These are phyloP conservation scores for Ramaria sp. DNA, from an alignment of 768 basidiomycete species.

Conservation along the genomic window DNA sequence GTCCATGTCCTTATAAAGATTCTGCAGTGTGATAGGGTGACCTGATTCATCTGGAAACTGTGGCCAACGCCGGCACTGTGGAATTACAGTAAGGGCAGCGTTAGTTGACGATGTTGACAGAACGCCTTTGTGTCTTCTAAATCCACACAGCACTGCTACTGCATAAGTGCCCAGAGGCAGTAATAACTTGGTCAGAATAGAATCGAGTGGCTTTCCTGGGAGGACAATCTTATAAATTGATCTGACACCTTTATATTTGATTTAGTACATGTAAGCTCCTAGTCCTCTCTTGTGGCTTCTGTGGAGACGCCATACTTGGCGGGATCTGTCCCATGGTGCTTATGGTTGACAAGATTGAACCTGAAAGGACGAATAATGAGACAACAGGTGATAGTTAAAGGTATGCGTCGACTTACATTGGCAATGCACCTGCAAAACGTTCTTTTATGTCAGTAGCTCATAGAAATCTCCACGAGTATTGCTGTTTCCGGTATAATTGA, in stretches of 20 bases:
- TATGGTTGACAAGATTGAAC: slow-evolving; percentile 94
- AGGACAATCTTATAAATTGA: too few species aligned
- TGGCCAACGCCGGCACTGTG: too few species aligned
- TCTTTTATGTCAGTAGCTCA: neutral
- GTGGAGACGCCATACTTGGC: slow-evolving; percentile 54
- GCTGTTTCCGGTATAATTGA: neutral
- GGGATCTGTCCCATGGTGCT: slow-evolving; percentile 73
- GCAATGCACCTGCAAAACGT: slow-evolving; percentile 45
- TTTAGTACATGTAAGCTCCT: neutral
- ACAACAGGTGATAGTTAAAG: neutral
- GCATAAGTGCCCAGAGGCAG: too few species aligned
- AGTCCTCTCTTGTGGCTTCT: neutral
- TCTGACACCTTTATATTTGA: neutral
- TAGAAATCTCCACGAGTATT: neutral
- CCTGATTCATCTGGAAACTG: too few species aligned
- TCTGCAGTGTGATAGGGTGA: too few species aligned
- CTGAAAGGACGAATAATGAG: slow-evolving; percentile 28
- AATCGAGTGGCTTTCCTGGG: neutral
- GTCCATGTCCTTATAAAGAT: too few species aligned
- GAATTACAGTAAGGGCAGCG: too few species aligned
- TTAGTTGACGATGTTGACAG: too few species aligned
- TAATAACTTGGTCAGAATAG: too few species aligned
- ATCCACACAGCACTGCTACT: too few species aligned
- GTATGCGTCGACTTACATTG: slow-evolving; percentile 38
- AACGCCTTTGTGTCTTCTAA: too few species aligned